These are phyloP conservation scores for Cordyceps cicadae DNA, from an alignment of 2,329 filamentous ascomycete species.

Conservation along the genomic window DNA sequence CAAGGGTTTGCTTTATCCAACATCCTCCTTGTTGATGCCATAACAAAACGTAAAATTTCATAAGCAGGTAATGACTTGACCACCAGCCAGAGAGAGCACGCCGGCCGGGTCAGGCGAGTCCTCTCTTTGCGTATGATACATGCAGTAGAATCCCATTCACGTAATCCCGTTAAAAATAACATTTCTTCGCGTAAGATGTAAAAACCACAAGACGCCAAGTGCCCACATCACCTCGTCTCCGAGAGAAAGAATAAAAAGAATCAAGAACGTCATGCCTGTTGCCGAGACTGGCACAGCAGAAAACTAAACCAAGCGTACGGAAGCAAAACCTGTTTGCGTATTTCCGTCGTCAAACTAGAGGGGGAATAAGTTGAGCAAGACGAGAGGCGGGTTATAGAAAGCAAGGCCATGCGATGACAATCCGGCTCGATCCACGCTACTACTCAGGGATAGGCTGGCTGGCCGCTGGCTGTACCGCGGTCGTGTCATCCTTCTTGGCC, in stretches of 20 bases:
- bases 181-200: slow-evolving; percentile 7
- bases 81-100: neutral
- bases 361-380: slow-evolving; percentile 4
- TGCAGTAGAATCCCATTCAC: slow-evolving; percentile 5
- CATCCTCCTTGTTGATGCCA: neutral
- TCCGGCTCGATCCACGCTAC: neutral
- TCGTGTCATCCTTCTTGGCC: slow-evolving; percentile 41
- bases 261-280: neutral
- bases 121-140: slow-evolving; percentile 4
- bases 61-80: neutral
- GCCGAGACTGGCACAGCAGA: neutral
- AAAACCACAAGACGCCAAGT: slow-evolving; percentile 7
- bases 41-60: slow-evolving; percentile 3
- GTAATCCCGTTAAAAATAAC: slow-evolving; percentile 3
- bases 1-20: slow-evolving; percentile 5
- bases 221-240: neutral
- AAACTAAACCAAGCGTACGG: neutral
- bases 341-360: neutral
- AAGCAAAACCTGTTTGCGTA: slow-evolving; percentile 9
- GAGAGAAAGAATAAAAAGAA: neutral
- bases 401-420: neutral
- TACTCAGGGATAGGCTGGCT: slow-evolving; percentile 29
- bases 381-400: slow-evolving; percentile 8
- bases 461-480: slow-evolving; percentile 13
- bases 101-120: neutral